phyloP scores from a whole-genome alignment of 176 grass and related monocot genomes.

The Aegilops longissima region DNA sequence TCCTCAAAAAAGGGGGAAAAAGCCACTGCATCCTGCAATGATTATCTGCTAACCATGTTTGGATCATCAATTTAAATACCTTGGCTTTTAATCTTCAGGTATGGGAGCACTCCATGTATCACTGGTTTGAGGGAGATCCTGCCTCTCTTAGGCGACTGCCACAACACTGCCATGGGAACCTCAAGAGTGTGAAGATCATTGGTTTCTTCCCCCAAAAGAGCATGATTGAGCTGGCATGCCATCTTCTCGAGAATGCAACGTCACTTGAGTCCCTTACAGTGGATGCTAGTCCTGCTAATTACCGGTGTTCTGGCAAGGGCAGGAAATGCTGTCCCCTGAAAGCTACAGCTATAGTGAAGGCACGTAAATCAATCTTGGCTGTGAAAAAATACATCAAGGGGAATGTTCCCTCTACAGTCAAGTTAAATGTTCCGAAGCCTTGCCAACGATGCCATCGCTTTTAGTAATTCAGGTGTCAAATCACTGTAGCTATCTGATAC shows the following conservation, averaged over 20 bases:
- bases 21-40: not conserved
- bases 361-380: not conserved
- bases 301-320: not conserved
- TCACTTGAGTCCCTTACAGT: not conserved
- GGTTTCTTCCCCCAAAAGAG: constrained; percentile 1
- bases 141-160: not conserved
- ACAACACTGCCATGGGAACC: not conserved
- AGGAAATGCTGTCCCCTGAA: too few relatives aligned
- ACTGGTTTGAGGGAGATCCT: not conserved
- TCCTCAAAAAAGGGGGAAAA: too few relatives aligned
- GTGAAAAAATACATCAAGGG: not conserved
- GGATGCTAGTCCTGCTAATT: not conserved
- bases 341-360: too few relatives aligned
- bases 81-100: not conserved
- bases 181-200: not conserved
- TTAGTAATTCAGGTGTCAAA: too few relatives aligned
- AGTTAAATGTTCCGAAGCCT: too few relatives aligned
- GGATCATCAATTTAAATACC: not conserved
- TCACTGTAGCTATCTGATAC: too few relatives aligned
- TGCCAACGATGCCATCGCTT: too few relatives aligned
- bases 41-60: not conserved
- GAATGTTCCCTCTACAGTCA: too few relatives aligned
- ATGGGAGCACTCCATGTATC: not conserved
- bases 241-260: not conserved
- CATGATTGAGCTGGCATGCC: constrained; percentile 5